Percentiles rank a stretch among this genome's conserved stretches.
Evolutionary conservation across 2,329 filamentous ascomycete species (phyloP).

Genomic region (Aspergillus sojae): DNA sequence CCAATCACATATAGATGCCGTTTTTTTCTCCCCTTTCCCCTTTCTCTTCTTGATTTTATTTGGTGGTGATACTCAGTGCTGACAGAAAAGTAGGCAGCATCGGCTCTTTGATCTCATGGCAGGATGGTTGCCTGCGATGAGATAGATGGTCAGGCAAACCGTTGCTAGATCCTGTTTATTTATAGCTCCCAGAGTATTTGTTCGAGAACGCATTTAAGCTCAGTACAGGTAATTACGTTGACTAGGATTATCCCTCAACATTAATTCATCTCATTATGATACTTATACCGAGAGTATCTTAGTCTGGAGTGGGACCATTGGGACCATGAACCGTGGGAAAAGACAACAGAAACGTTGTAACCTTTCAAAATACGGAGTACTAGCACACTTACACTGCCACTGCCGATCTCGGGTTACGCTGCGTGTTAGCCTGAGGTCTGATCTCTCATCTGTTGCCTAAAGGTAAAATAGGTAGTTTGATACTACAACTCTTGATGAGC

Average conservation of each 20-base stretch:
- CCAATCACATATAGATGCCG: neutral
- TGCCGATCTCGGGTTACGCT: conserved; percentile 33
- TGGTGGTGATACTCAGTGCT: neutral
- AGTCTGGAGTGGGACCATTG: neutral
- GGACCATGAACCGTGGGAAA: conserved; percentile 13
- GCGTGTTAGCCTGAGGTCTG: conserved; percentile 24
- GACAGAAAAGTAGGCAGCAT: neutral
- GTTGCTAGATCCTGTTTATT: conserved; percentile 1
- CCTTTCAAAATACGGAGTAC: conserved; percentile 8
- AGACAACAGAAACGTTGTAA: conserved; percentile 12
- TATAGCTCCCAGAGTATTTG: neutral
- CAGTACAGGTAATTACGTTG: neutral
- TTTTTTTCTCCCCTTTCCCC: neutral
- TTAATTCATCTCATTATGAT: neutral
- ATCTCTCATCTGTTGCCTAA: conserved; percentile 14
- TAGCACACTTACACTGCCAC: conserved; percentile 24
- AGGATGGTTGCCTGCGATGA: conserved; percentile 2
- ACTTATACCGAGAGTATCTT: neutral
- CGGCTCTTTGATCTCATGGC: neutral
- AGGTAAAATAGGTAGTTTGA: neutral
- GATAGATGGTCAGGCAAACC: conserved; percentile 12
- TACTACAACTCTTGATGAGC: neutral
- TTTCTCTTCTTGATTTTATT: neutral
- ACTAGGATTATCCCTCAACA: neutral
- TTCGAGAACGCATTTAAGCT: neutral